Conservation (phyloP, 805 yeast genomes). For the Ogataea philodendri region DNA sequence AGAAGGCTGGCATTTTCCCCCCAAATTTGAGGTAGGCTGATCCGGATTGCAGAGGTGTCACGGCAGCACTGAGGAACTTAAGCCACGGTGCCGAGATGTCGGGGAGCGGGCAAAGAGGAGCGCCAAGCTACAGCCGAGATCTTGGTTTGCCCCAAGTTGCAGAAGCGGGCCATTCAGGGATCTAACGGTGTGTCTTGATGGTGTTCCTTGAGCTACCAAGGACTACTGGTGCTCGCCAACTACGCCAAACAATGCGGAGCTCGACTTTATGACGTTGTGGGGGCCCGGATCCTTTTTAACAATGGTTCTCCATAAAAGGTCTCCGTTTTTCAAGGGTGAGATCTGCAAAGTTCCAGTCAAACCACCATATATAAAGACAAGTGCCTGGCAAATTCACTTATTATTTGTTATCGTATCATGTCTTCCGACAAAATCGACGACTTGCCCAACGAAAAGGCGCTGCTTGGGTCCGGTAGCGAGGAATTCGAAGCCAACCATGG, state of each 20-base stretch:
- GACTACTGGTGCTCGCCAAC: too few relatives aligned
- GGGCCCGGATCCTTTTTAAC: slow-evolving; percentile 1
- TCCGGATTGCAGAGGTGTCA: slow-evolving; percentile 3
- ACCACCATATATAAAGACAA: slow-evolving; percentile 6
- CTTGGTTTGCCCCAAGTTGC: too few relatives aligned
- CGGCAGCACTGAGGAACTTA: background rate
- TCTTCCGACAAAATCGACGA: slow-evolving; percentile 11
- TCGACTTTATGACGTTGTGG: too few relatives aligned
- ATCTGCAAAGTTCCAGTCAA: slow-evolving; percentile 4
- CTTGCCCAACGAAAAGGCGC: slow-evolving; percentile 14
- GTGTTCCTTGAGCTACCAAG: too few relatives aligned
- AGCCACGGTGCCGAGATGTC: slow-evolving; percentile 1
- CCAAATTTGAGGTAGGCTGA: slow-evolving; percentile 1
- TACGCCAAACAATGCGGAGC: too few relatives aligned
- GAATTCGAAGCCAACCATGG: slow-evolving; percentile 2
- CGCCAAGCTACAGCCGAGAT: too few relatives aligned
- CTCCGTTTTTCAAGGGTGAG: slow-evolving; percentile 7
- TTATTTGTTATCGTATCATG: background rate
- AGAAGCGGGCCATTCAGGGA: too few relatives aligned
- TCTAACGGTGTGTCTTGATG: too few relatives aligned
- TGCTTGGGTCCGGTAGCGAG: slow-evolving; percentile 15
- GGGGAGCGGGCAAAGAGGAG: slow-evolving; percentile 1
- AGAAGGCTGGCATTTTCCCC: slow-evolving; percentile 1
- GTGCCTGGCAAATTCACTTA: background rate
- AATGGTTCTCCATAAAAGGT: slow-evolving; percentile 11